phyloP scores from a whole-genome alignment of 2,329 filamentous ascomycete genomes.

The Diatrype stigma region DNA sequence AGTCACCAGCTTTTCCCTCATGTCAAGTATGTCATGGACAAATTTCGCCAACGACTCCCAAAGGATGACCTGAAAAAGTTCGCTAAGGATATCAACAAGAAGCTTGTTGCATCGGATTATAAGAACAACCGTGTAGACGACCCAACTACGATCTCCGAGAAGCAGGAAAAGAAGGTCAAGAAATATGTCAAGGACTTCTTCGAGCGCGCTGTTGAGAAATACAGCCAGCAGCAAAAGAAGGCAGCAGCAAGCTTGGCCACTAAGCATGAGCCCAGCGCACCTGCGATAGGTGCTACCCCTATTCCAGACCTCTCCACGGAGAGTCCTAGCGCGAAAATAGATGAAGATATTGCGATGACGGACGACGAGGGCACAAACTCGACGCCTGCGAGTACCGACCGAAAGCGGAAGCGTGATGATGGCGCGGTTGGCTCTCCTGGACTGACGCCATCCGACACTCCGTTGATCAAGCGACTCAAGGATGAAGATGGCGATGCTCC shows the following conservation, averaged over 20 bases:
- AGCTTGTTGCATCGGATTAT: slow-evolving; percentile 86
- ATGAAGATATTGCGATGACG: slow-evolving; percentile 30
- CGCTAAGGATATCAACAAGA: slow-evolving; percentile 71
- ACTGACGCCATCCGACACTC: slow-evolving; percentile 51
- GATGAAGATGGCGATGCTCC: slow-evolving; percentile 40
- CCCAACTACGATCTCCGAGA: slow-evolving; percentile 68
- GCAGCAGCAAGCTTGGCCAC: slow-evolving; percentile 42
- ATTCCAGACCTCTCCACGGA: slow-evolving; percentile 15
- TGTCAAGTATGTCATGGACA: slow-evolving; percentile 80
- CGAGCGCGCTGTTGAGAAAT: slow-evolving; percentile 79
- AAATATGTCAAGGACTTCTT: slow-evolving; percentile 81
- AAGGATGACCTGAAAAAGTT: slow-evolving; percentile 68
- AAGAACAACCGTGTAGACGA: slow-evolving; percentile 84
- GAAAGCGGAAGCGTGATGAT: slow-evolving; percentile 63
- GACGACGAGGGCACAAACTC: slow-evolving; percentile 43
- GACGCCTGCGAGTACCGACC: slow-evolving; percentile 43
- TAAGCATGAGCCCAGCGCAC: slow-evolving; percentile 23
- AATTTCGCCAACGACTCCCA: slow-evolving; percentile 80
- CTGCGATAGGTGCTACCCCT: slow-evolving; percentile 18
- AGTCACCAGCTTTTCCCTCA: slow-evolving; percentile 68
- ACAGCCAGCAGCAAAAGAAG: slow-evolving; percentile 61
- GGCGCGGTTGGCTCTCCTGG: slow-evolving; percentile 37
- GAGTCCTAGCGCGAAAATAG: slow-evolving; percentile 19
- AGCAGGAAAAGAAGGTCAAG: slow-evolving; percentile 78
- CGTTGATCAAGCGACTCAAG: slow-evolving; percentile 49